Evolutionary conservation across 176 grass and related monocot genomes (phyloP), one percentile per base, ranked within the genome.

Genomic region (Coix lacrymajobi): DNA sequence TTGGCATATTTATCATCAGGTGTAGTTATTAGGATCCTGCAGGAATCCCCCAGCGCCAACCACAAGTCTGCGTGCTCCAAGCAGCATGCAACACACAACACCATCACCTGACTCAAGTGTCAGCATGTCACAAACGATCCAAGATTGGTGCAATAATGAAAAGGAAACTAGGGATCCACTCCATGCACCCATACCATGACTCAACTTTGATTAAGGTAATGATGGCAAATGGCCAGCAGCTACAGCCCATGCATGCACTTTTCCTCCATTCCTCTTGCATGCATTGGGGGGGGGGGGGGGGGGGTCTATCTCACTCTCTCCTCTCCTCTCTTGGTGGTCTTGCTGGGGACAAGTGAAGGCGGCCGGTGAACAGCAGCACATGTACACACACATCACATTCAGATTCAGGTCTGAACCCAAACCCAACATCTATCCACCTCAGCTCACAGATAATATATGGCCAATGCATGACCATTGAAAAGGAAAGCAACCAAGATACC

Each of bases 191-290:
- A 34, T 66, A 32, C 63, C 74, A 51, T 80, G 63, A 77, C 60
- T 32, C 17, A 65, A 51, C 76, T 79, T 87, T 97, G 94, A 97
- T 97, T 97, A 90, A 86, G 79, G 88, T 77, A 74, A 97, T 91
- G 88, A 94, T 97, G 92, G 85, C 76, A 84, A 68, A 90, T 87
- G 56, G 57, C 74, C 87, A 86, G 79, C 80, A 87, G 81, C 91
- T 90, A 88, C 85, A 85, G 37, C 77, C 86, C 84, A 96, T 64
- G 77, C 86, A 84, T 77, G 22, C 82, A 66, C 85, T 97, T 92
- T 90, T 93, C 82, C 87, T 78, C 84, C 79, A 85, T 45, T 60
- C 88, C 44, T 83, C 83, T 46, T 30, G 24, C 8, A 25, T 30
- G 25, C 3, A n/a, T 25, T 56, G 52, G 52, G n/a, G n/a, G n/a